Evolutionary conservation across 768 basidiomycete genomes (phyloP).

Genomic region (Mycena amicta): DNA sequence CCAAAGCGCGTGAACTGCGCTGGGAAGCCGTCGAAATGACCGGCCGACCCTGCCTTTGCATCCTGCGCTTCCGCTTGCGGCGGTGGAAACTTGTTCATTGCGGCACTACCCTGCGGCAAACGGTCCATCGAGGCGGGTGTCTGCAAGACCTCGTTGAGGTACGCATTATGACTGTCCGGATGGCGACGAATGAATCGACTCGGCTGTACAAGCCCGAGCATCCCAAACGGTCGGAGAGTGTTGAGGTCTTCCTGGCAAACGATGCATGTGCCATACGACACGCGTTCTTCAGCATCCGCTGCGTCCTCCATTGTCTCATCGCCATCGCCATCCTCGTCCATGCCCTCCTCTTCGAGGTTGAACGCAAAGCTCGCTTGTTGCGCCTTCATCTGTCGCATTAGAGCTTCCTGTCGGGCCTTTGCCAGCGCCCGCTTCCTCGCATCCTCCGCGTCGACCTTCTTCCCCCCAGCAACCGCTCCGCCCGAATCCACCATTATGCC

Average conservation of each 20-base stretch:
- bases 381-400: conserved; percentile 95
- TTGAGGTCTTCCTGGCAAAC: conserved; percentile 96
- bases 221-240: conserved; percentile 73
- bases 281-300: conserved; percentile 38
- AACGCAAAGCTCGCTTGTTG: conserved; percentile 87
- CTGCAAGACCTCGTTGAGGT: conserved; percentile 74
- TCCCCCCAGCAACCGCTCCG: conserved; percentile 25
- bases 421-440: conserved; percentile 77
- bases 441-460: conserved; percentile 52
- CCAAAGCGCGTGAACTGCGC: conserved; percentile 78
- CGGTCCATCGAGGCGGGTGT: conserved; percentile 71
- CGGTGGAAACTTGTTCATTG: conserved; percentile 50
- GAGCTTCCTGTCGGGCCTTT: conserved; percentile 87
- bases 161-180: conserved; percentile 63
- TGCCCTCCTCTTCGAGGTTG: conserved; percentile 66
- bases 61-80: conserved; percentile 51
- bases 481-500: conserved; percentile 40
- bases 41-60: conserved; percentile 39
- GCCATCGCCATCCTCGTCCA: conserved; percentile 67
- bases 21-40: conserved; percentile 77
- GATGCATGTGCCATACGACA: conserved; percentile 90
- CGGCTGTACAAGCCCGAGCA: conserved; percentile 84
- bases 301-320: conserved; percentile 63
- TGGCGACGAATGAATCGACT: conserved; percentile 82
- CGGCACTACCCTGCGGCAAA: conserved; percentile 23